phyloP scores from a whole-genome alignment of 345 rosid species.

The Arabis hirsuta region DNA sequence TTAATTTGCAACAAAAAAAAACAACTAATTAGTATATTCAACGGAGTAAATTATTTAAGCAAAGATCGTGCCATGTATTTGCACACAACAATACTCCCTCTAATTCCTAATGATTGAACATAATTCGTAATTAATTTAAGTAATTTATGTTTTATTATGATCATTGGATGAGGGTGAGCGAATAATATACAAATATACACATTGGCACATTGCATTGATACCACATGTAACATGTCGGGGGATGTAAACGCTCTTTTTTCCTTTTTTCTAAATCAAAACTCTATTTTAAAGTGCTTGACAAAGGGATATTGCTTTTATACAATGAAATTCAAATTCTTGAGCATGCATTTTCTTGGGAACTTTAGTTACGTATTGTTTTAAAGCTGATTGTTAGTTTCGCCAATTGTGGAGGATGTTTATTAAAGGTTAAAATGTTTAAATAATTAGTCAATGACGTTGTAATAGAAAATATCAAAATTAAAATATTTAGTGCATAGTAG shows the following conservation, averaged over 20 bases:
- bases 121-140: constrained; percentile 19
- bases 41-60: constrained; percentile 22
- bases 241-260: constrained; percentile 1
- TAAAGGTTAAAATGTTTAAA: constrained; percentile 6
- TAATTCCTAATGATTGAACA: constrained; percentile 38
- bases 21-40: constrained; percentile 29
- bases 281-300: background rate
- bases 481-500: background rate
- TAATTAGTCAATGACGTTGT: background rate
- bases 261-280: background rate
- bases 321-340: background rate
- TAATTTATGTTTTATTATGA: constrained; percentile 22
- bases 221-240: constrained; percentile 22
- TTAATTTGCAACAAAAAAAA: too few species aligned
- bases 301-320: background rate
- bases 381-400: constrained; percentile 7
- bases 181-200: background rate
- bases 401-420: constrained; percentile 1
- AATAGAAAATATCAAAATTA: background rate
- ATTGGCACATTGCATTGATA: background rate
- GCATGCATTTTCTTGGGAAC: background rate
- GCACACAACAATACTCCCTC: constrained; percentile 38
- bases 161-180: constrained; percentile 15
- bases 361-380: background rate
- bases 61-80: constrained; percentile 45